Conservation (phyloP, 1,284 basidiomycete genomes). For the Austroboletus novae-zelandiae region DNA sequence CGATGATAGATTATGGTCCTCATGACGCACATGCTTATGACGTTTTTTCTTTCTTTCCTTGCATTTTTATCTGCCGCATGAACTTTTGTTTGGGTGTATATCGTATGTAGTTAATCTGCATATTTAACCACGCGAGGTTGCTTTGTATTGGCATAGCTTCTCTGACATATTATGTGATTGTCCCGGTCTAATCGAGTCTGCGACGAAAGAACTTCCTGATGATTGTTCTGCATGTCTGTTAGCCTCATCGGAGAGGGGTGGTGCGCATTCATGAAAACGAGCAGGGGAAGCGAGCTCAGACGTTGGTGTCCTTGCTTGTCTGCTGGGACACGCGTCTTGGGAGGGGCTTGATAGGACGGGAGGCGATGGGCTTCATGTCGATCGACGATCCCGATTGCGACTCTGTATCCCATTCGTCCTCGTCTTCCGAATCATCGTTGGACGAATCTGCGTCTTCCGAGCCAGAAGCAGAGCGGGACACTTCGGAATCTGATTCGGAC, state of each 20-base stretch:
- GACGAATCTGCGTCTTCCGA: constrained; percentile 25
- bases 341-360: constrained; percentile 41
- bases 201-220: not conserved
- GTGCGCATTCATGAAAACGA: not conserved
- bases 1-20: not conserved
- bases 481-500: constrained; percentile 12
- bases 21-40: not conserved
- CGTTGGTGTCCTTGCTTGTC: constrained; percentile 7
- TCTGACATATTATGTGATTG: no score
- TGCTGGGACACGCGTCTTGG: constrained; percentile 34
- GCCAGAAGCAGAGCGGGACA: constrained; percentile 11
- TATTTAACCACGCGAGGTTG: constrained; percentile 8
- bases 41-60: not conserved
- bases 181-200: not conserved
- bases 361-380: constrained; percentile 36
- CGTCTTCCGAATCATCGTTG: constrained; percentile 7
- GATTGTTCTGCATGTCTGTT: not conserved
- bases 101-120: constrained; percentile 6
- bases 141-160: constrained; percentile 5
- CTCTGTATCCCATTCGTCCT: constrained; percentile 25
- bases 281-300: constrained; percentile 6
- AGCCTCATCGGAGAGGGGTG: not conserved
- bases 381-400: constrained; percentile 32
- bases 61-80: constrained; percentile 1
- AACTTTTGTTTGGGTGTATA: not conserved